Percentiles rank a stretch among this genome's conserved stretches.
These are phyloP conservation scores for Eucalyptus brandiana DNA, from an alignment of 345 rosid genomes.

Conservation along the genomic window DNA sequence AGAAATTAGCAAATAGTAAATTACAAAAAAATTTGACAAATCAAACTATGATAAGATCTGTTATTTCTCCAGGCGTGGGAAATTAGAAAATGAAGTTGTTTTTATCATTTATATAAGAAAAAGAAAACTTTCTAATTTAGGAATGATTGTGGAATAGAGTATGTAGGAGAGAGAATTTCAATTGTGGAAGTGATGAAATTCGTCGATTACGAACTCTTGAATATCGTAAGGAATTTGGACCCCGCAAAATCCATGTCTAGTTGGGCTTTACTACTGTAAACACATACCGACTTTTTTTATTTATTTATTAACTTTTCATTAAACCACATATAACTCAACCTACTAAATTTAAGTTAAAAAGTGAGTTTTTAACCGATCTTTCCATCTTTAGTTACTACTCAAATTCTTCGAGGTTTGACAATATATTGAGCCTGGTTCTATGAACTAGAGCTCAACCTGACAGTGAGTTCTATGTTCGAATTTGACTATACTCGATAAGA, in stretches of 20 bases:
- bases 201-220: background rate
- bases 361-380: accelerated
- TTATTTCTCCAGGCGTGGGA: no score
- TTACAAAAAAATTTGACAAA: no score
- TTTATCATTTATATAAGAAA: no score
- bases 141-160: no score
- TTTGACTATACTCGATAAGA: background rate
- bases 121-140: no score
- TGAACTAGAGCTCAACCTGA: background rate
- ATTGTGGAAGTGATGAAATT: no score
- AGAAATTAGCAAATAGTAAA: no score
- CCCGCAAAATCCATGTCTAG: background rate
- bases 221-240: background rate
- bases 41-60: no score
- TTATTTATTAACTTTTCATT: no score
- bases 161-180: no score
- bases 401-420: background rate
- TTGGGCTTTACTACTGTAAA: background rate
- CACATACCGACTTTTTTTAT: no score
- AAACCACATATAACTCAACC: background rate
- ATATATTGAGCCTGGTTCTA: background rate
- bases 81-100: no score
- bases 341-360: background rate
- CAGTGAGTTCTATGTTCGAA: background rate
- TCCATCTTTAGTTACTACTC: background rate